Evolutionary conservation across 768 basidiomycete species (phyloP), one percentile per base, ranked within the genome.

Genomic region (Naganishia kalamii): DNA sequence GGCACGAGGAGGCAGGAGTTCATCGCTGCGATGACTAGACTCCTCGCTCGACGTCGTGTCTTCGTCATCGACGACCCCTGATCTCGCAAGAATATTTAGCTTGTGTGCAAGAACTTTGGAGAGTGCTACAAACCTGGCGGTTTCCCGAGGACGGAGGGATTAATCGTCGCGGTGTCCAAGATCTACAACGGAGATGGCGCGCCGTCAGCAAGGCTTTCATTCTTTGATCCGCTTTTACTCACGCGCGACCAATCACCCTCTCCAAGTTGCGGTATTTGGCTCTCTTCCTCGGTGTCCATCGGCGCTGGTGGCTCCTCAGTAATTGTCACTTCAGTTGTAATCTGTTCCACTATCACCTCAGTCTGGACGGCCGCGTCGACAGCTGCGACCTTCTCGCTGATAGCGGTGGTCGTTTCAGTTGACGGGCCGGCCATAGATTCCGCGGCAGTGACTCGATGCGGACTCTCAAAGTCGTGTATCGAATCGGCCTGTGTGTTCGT

Each of bases 221-320:
- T 48, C 47, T 6, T 15, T 11, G 48, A 25, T 5, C 1, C 15
- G 32, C 27, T 1, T 6, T 2, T 33, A 40, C 54, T 12, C 27
- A 57, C 54, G 3, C 54, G 54, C 13, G 54, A 40, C 54, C 54
- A 57, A 19, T 57, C 37, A 35, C 40, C 54, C 27, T 57, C 54
- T 0, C 54, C 54, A 10, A 57, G 25, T 25, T 37, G 35, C 23
- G 54, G 54, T 3, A 57, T 21, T 23, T 37, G 32, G 5, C 35
- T 37, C 54, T 41, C 54, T 44, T 44, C 43, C 5, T 44, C 43
- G 8, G 8, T 17, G 11, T 44, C 43, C 43, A 8, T 44, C 19
- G 19, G 6, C 10, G 43, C 43, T 15, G 5, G 6, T n/a, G 19
- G 6, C 6, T 11, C 43, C 43, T 10, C 43, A 5, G 43, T 11